Conservation (phyloP, 441 rosid genomes). For the Pelargonium citronellum region DNA sequence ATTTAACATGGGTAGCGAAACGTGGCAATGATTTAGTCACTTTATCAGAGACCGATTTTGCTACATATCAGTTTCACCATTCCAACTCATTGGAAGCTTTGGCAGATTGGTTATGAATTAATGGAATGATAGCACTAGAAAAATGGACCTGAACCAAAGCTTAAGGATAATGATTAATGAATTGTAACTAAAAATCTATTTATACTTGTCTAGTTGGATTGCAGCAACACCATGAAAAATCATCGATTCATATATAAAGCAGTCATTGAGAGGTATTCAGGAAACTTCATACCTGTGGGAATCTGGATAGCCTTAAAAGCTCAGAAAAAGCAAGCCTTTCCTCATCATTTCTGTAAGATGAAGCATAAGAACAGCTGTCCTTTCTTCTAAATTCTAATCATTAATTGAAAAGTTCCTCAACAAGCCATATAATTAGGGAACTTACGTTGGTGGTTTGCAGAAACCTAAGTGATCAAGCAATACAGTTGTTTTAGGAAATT, state of each 20-base stretch:
- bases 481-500: slow-evolving; percentile 65
- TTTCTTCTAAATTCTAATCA: not conserved
- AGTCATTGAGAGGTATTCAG: slow-evolving; percentile 8
- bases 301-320: slow-evolving; percentile 68
- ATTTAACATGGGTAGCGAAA: too few species aligned
- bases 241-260: not conserved
- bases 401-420: slow-evolving; percentile 8
- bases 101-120: too few species aligned
- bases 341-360: slow-evolving; percentile 55
- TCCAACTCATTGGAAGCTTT: too few species aligned
- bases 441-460: slow-evolving; percentile 76
- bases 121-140: too few species aligned
- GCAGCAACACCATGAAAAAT: not conserved
- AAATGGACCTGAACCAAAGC: too few species aligned
- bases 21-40: too few species aligned
- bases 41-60: too few species aligned
- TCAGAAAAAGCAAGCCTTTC: slow-evolving; percentile 48
- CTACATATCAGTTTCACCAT: too few species aligned
- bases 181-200: too few species aligned
- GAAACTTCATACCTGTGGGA: slow-evolving; percentile 54
- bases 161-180: too few species aligned
- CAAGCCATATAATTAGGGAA: slow-evolving; percentile 11
- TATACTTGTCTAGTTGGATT: too few species aligned
- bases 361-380: slow-evolving; percentile 10
- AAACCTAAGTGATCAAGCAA: slow-evolving; percentile 84